Percentiles rank a stretch among this genome's conserved stretches.
Conservation (phyloP, 345 rosid species). For the Dipteronia dyeriana region DNA sequence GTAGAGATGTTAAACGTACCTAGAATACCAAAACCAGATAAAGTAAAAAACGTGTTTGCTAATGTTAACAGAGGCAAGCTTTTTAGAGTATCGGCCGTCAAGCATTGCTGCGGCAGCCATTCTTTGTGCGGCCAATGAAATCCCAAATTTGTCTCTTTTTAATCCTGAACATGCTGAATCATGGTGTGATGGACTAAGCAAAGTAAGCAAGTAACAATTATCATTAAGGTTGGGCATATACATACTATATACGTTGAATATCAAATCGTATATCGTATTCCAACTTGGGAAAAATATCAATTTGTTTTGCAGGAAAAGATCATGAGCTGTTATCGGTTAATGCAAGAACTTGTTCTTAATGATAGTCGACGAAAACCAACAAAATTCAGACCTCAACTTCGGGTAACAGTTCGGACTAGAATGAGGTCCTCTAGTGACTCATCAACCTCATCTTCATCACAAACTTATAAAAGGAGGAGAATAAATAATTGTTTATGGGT, state of each 20-base stretch:
- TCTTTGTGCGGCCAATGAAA: constrained; percentile 77
- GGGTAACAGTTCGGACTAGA: constrained; percentile 64
- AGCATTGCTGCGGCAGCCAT: constrained; percentile 93
- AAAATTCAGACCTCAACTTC: constrained; percentile 56
- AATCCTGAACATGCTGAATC: constrained; percentile 77
- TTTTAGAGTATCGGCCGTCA: constrained; percentile 84
- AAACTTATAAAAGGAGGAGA: constrained; percentile 69
- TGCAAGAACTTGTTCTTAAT: constrained; percentile 63
- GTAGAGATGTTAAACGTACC: background rate
- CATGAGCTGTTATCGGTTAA: constrained; percentile 69
- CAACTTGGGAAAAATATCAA: constrained; percentile 9
- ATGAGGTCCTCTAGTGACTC: constrained; percentile 56
- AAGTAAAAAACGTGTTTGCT: background rate
- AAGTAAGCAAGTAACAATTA: constrained; percentile 46
- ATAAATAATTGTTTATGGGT: constrained; percentile 62
- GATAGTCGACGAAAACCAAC: constrained; percentile 48
- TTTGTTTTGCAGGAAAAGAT: constrained; percentile 74
- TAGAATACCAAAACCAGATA: background rate
- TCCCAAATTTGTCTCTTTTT: constrained; percentile 69
- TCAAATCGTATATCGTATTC: background rate
- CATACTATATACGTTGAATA: background rate
- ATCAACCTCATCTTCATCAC: constrained; percentile 53
- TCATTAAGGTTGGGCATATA: background rate
- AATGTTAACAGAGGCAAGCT: constrained; percentile 74
- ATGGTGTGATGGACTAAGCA: constrained; percentile 96